Evolutionary conservation across 1,284 basidiomycete species (phyloP).

Genomic region (Porodaedalea pini): DNA sequence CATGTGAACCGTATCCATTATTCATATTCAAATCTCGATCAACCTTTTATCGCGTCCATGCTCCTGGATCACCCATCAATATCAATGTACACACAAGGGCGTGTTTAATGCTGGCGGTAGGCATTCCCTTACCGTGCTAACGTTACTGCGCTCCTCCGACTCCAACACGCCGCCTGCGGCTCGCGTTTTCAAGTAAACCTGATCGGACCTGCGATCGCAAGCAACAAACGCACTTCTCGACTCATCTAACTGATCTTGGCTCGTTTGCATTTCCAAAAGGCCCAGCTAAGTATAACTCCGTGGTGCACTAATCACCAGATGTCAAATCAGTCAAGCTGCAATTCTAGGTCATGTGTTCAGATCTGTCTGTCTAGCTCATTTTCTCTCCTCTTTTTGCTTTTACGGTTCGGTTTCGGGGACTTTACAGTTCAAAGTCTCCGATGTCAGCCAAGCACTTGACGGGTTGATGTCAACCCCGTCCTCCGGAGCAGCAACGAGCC

Average conservation of each 20-base stretch:
- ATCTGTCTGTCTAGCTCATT: background rate
- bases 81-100: background rate
- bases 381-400: background rate
- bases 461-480: background rate
- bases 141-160: background rate
- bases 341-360: background rate
- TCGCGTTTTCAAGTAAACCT: background rate
- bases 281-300: background rate
- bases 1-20: background rate
- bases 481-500: too few relatives aligned
- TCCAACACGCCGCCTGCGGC: background rate
- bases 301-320: background rate
- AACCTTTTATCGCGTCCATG: background rate
- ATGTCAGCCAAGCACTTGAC: background rate
- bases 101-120: background rate
- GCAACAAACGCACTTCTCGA: background rate
- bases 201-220: background rate
- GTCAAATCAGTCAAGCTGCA: background rate
- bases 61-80: conserved; percentile 4
- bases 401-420: background rate
- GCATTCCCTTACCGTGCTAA: background rate
- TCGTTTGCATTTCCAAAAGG: background rate
- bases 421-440: background rate
- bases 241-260: conserved; percentile 1
- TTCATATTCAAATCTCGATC: conserved; percentile 5